A percentile compares a stretch with the other conserved stretches of the same genome.
Evolutionary conservation across 495 filamentous ascomycete genomes (phyloP).

Genomic region (Aspergillus panamensis): DNA sequence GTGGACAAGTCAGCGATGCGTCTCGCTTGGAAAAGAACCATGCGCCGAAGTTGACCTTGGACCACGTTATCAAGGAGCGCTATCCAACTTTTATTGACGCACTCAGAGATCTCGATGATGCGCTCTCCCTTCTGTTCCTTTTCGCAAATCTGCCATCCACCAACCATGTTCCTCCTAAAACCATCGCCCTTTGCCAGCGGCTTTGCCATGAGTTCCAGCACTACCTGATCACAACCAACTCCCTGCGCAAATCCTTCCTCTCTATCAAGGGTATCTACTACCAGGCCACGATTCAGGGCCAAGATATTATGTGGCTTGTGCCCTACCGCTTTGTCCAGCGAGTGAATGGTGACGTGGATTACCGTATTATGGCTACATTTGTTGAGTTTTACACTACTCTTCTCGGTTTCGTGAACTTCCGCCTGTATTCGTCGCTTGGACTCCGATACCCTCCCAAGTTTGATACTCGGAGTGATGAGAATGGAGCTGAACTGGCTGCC

Average conservation of each 20-base stretch:
- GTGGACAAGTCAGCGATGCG: conserved; percentile 86
- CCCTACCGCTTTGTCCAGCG: conserved; percentile 96
- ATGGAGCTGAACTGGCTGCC: conserved; percentile 85
- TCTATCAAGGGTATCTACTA: conserved; percentile 99
- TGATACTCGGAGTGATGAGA: conserved; percentile 78
- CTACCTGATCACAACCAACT: conserved; percentile 88
- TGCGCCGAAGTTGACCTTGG: conserved; percentile 80
- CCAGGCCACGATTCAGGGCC: conserved; percentile 96
- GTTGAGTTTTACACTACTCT: conserved; percentile 98
- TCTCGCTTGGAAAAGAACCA: conserved; percentile 77
- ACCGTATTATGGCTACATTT: conserved; percentile 98
- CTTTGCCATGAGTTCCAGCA: conserved; percentile 94
- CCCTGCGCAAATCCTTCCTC: conserved; percentile 89
- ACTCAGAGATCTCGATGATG: conserved; percentile 91
- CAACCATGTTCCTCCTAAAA: conserved; percentile 81
- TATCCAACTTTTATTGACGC: conserved; percentile 98
- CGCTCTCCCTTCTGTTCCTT: conserved; percentile 91
- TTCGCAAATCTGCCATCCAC: conserved; percentile 95
- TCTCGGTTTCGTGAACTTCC: conserved; percentile 91
- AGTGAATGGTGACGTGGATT: conserved; percentile 89
- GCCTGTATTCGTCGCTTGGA: conserved; percentile 85
- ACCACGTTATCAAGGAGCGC: conserved; percentile 95
- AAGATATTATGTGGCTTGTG: conserved; percentile 95
- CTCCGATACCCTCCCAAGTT: conserved; percentile 95
- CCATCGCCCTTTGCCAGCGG: conserved; percentile 86